A percentile compares a stretch with the other conserved stretches of the same genome.
Conservation (phyloP, 176 grass and related monocot genomes). For the Cocos nucifera region DNA sequence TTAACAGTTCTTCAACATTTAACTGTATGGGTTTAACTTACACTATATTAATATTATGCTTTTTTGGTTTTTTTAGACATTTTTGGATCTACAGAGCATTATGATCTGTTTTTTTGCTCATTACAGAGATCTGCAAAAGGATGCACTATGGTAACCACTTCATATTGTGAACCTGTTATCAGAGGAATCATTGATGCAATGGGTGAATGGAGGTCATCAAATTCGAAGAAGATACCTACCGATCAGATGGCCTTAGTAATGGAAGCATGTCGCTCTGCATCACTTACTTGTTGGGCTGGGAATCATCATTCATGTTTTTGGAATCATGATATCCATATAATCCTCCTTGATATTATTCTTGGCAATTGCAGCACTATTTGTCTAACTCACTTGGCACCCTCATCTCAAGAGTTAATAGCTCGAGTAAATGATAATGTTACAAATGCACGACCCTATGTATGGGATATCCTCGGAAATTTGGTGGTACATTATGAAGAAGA, state of each 20-base stretch:
- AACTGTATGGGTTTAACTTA: conserved; percentile 32
- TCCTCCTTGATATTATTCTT: conserved; percentile 44
- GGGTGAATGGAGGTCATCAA: conserved; percentile 22
- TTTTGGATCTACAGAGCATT: too few relatives aligned
- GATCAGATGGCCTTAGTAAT: conserved; percentile 41
- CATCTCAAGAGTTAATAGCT: conserved; percentile 27
- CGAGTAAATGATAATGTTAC: conserved; percentile 31
- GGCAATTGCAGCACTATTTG: conserved; percentile 22
- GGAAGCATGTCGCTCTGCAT: conserved; percentile 64
- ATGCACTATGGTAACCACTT: conserved; percentile 25
- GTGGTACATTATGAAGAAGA: conserved; percentile 31
- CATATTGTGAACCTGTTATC: conserved; percentile 36
- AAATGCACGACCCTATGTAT: conserved; percentile 45
- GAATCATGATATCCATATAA: conserved; percentile 52
- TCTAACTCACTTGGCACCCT: conserved; percentile 6
- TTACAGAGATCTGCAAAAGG: conserved; percentile 51
- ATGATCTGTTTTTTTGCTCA: background rate
- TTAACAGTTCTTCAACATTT: conserved; percentile 57
- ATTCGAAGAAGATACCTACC: conserved; percentile 4
- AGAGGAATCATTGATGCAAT: conserved; percentile 54
- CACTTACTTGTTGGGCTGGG: conserved; percentile 42
- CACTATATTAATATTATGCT: too few relatives aligned
- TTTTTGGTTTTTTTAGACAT: too few relatives aligned
- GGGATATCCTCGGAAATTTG: conserved; percentile 76
- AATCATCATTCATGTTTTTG: conserved; percentile 67